Conservation (phyloP, 2,329 filamentous ascomycete genomes). For the Calonectria pseudoturangicola region DNA sequence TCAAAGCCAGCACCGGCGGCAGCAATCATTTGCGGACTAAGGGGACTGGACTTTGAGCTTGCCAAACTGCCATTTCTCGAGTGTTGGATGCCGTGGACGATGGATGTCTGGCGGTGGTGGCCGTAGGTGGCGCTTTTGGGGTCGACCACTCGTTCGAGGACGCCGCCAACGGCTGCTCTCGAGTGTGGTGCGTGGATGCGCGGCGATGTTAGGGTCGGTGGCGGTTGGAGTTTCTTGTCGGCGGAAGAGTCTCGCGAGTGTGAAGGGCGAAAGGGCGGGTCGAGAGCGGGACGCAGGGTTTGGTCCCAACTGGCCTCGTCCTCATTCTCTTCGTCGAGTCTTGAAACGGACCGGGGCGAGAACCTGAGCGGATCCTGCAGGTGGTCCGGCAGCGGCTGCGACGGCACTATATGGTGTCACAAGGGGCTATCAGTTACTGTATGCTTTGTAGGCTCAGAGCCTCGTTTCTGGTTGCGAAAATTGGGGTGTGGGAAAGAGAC, state of each 20-base stretch:
- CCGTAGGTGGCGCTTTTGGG: constrained; percentile 78
- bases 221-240: constrained; percentile 68
- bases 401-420: constrained; percentile 69
- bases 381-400: constrained; percentile 76
- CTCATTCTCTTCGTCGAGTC: constrained; percentile 72
- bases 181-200: constrained; percentile 64
- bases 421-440: constrained; percentile 51
- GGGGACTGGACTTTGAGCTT: constrained; percentile 86
- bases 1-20: constrained; percentile 77
- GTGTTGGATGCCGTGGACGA: constrained; percentile 97
- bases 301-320: constrained; percentile 70
- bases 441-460: constrained; percentile 36
- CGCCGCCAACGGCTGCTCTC: constrained; percentile 63
- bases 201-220: constrained; percentile 58
- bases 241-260: constrained; percentile 77
- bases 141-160: constrained; percentile 73
- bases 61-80: constrained; percentile 90
- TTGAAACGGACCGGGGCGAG: constrained; percentile 69
- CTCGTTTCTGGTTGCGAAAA: constrained; percentile 24
- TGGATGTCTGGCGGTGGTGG: constrained; percentile 96
- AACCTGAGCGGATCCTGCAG: constrained; percentile 71
- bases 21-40: constrained; percentile 91
- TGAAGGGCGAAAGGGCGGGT: constrained; percentile 65
- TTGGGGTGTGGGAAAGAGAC: constrained; percentile 2
- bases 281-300: constrained; percentile 69